These are phyloP conservation scores for Hypoxylon lienhwacheense DNA, from an alignment of 495 filamentous ascomycete species.

Conservation along the genomic window DNA sequence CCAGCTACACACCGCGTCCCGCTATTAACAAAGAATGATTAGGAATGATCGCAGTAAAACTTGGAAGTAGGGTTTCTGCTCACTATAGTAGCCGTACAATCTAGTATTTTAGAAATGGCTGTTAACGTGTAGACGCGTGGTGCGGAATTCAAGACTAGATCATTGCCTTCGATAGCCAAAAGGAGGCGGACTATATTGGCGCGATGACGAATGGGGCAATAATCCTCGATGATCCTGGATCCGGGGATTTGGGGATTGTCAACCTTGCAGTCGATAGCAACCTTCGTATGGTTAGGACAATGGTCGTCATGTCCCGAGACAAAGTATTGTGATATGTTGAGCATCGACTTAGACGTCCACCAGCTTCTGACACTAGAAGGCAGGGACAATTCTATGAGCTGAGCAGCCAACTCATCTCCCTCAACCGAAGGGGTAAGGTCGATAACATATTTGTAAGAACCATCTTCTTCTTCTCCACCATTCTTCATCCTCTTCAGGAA, in stretches of 20 bases:
- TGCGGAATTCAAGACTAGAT: conserved; percentile 63
- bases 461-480: conserved; percentile 2
- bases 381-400: conserved; percentile 61
- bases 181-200: conserved; percentile 63
- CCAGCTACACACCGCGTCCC: conserved; percentile 41
- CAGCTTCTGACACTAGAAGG: conserved; percentile 51
- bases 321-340: conserved; percentile 22
- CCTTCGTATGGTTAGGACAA: conserved; percentile 22
- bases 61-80: conserved; percentile 7
- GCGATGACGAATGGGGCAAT: conserved; percentile 62
- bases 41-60: neutral
- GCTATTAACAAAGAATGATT: conserved; percentile 29
- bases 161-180: conserved; percentile 52
- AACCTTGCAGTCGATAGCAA: conserved; percentile 5
- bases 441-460: conserved; percentile 49
- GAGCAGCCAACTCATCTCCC: conserved; percentile 61
- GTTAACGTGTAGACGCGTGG: conserved; percentile 65
- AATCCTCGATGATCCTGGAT: conserved; percentile 52
- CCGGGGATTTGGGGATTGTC: conserved; percentile 15
- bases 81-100: conserved; percentile 50
- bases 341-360: conserved; percentile 49
- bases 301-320: conserved; percentile 37
- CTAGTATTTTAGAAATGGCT: conserved; percentile 59
- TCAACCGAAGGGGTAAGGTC: conserved; percentile 63
- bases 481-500: conserved; percentile 5